These are phyloP conservation scores for Cryptosporidium andersoni DNA, from an alignment of 169 alveolate species.

Conservation along the genomic window DNA sequence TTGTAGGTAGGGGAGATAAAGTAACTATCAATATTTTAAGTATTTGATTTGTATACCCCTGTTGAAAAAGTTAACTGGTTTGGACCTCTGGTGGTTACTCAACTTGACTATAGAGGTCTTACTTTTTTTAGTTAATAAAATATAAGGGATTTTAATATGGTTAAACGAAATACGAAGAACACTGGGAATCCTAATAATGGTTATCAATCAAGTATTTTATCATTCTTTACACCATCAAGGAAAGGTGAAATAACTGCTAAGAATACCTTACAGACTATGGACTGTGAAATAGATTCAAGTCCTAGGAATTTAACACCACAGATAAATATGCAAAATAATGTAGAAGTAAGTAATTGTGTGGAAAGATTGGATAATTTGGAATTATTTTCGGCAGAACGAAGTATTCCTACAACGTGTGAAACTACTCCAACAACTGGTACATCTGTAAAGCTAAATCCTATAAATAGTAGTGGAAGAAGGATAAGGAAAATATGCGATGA, in stretches of 20 bases:
- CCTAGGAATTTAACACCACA: background rate
- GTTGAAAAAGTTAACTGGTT: no score
- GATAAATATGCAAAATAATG: background rate
- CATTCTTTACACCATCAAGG: conserved; percentile 57
- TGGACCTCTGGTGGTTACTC: no score
- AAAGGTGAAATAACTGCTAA: background rate
- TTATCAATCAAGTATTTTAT: conserved; percentile 65
- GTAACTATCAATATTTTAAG: no score
- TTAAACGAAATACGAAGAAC: background rate
- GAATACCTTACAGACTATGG: background rate
- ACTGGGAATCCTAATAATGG: conserved; percentile 1
- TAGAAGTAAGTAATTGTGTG: background rate
- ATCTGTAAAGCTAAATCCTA: background rate
- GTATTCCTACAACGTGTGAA: conserved; percentile 55
- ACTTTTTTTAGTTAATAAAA: no score
- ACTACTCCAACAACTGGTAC: conserved; percentile 34
- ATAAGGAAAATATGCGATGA: conserved; percentile 60
- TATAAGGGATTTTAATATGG: conserved; percentile 3
- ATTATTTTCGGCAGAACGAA: conserved; percentile 47
- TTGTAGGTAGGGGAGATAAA: no score
- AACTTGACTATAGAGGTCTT: no score
- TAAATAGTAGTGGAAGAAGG: conserved; percentile 55
- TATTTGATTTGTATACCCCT: no score
- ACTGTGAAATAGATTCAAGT: no score
- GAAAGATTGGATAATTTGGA: conserved; percentile 8